Evolutionary conservation across 176 grass and related monocot genomes (phyloP).

Genomic region (Hyparrhenia diplandra): DNA sequence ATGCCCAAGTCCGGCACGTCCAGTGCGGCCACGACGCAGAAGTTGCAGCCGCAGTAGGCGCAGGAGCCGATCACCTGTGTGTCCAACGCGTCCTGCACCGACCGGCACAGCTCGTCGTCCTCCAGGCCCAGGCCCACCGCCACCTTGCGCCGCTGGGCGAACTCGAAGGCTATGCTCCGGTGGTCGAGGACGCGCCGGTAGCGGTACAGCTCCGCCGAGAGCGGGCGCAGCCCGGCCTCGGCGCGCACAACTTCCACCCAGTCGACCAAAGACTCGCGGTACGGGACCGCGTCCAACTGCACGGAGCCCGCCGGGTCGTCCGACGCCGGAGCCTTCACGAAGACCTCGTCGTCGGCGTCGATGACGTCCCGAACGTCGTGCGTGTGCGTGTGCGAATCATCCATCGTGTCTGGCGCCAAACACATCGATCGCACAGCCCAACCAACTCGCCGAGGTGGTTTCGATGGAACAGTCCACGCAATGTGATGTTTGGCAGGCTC

Average conservation of each 20-base stretch:
- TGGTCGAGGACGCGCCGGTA: neutral
- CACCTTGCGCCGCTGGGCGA: neutral
- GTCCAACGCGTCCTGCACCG: slow-evolving; percentile 1
- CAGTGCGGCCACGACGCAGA: neutral
- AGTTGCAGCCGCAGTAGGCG: slow-evolving; percentile 28
- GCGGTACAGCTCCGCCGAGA: neutral
- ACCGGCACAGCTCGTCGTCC: neutral
- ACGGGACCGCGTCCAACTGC: neutral
- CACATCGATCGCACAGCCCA: neutral
- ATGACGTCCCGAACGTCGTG: neutral
- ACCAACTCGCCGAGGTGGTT: neutral
- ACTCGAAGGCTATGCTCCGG: neutral
- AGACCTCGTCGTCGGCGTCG: neutral
- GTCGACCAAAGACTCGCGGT: neutral
- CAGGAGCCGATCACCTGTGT: neutral
- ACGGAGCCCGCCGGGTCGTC: neutral
- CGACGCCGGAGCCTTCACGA: neutral
- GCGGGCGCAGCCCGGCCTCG: neutral
- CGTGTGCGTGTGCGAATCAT: neutral
- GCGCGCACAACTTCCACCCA: neutral
- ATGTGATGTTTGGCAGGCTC: neutral
- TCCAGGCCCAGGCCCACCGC: too few species aligned
- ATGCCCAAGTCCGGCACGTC: rapidly evolving
- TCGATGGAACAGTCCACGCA: neutral
- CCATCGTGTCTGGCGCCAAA: neutral